These are phyloP conservation scores for Plasmodium yoelii DNA, from an alignment of 169 alveolate species.

Conservation along the genomic window DNA sequence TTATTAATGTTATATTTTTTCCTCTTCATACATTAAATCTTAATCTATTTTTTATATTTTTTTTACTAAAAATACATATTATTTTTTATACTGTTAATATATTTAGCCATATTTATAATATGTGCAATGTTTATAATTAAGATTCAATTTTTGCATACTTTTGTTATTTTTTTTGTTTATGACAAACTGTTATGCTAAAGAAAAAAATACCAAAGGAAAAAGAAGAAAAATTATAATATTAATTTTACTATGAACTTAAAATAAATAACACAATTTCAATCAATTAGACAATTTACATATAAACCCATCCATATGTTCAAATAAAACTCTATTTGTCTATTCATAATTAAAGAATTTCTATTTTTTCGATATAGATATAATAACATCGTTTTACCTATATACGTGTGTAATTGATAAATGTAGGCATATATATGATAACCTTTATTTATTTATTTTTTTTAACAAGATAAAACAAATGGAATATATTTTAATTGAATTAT, in stretches of 20 bases:
- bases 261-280: neutral
- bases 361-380: too few relatives aligned
- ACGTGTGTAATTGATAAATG: too few relatives aligned
- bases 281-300: too few relatives aligned
- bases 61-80: constrained; percentile 19
- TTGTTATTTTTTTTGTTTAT: constrained; percentile 55
- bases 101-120: neutral
- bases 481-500: too few relatives aligned
- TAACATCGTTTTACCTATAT: too few relatives aligned
- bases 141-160: neutral
- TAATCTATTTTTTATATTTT: neutral
- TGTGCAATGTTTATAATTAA: too few relatives aligned
- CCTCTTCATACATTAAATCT: constrained; percentile 1
- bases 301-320: too few relatives aligned
- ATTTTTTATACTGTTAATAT: constrained; percentile 14
- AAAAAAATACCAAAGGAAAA: constrained; percentile 29
- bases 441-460: too few relatives aligned
- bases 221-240: constrained; percentile 18
- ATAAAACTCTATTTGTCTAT: too few relatives aligned
- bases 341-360: too few relatives aligned
- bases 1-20: constrained; percentile 42
- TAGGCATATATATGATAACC: too few relatives aligned
- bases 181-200: constrained; percentile 11
- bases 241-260: constrained; percentile 10
- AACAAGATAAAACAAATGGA: too few relatives aligned